Evolutionary conservation across 805 yeast genomes (phyloP).

Genomic region (Hanseniaspora guilliermondii): DNA sequence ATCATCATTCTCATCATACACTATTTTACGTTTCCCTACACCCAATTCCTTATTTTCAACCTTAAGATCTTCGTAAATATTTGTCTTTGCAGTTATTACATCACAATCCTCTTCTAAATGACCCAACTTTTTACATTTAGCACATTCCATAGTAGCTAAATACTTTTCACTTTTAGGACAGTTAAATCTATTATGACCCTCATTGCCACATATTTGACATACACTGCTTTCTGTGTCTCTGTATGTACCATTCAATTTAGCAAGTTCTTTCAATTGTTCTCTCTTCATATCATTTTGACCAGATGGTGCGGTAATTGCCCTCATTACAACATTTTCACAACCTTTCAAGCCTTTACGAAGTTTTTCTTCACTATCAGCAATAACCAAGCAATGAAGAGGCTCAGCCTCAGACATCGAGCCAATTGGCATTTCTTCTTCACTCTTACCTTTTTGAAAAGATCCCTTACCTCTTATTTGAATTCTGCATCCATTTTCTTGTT

Average conservation of each 20-base stretch:
- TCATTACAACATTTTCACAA: constrained; percentile 63
- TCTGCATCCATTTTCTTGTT: constrained; percentile 74
- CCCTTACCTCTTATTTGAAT: constrained; percentile 92
- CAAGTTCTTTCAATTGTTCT: constrained; percentile 81
- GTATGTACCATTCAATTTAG: constrained; percentile 85
- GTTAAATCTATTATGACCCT: constrained; percentile 51
- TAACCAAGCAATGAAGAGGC: constrained; percentile 76
- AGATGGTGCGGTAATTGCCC: constrained; percentile 79
- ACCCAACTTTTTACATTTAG: constrained; percentile 68
- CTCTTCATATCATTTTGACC: constrained; percentile 88
- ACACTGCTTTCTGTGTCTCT: constrained; percentile 59
- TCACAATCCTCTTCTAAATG: constrained; percentile 83
- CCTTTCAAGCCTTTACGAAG: constrained; percentile 61
- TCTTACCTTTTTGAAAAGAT: constrained; percentile 84
- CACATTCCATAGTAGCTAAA: constrained; percentile 52
- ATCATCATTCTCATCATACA: not conserved
- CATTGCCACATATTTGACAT: constrained; percentile 53
- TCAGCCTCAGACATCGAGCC: constrained; percentile 54
- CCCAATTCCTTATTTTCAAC: not conserved
- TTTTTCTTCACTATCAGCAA: constrained; percentile 69
- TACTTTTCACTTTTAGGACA: constrained; percentile 47
- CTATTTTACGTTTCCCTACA: not conserved
- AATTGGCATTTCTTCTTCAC: constrained; percentile 35
- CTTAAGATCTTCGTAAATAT: not conserved
- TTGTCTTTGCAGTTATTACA: constrained; percentile 19